Conservation (phyloP, 1,284 basidiomycete genomes). For the Erythrobasidium hasegawianum region DNA sequence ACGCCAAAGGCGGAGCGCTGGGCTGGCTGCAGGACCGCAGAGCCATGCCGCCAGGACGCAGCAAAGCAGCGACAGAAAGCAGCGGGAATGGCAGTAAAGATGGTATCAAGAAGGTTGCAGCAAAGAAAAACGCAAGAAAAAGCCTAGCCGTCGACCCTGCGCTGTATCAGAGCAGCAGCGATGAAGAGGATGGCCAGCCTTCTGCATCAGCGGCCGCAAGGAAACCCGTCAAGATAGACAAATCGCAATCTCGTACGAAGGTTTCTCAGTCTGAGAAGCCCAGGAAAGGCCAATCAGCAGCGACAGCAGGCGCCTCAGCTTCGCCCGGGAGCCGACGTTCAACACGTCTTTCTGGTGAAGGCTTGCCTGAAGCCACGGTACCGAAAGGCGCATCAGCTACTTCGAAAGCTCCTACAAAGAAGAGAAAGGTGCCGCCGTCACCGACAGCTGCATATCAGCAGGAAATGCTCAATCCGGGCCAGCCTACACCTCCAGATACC, state of each 20-base stretch:
- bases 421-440: constrained; percentile 15
- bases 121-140: constrained; percentile 2
- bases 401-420: neutral
- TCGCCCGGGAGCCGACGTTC: constrained; percentile 16
- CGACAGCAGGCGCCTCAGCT: neutral
- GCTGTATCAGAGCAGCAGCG: constrained; percentile 16
- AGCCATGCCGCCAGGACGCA: constrained; percentile 21
- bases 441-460: neutral
- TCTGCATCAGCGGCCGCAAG: too few species aligned
- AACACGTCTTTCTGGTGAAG: constrained; percentile 29
- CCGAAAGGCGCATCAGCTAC: neutral
- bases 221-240: neutral
- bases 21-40: neutral
- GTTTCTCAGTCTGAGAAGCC: too few species aligned
- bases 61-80: constrained; percentile 18
- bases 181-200: constrained; percentile 16
- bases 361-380: neutral
- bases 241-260: too few species aligned
- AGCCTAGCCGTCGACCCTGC: constrained; percentile 16
- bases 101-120: constrained; percentile 15
- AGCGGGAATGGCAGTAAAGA: constrained; percentile 11
- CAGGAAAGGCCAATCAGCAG: too few species aligned
- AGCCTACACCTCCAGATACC: constrained; percentile 27
- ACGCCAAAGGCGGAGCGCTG: too few species aligned
- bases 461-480: neutral